Conservation (phyloP, 2,329 filamentous ascomycete genomes). For the Escovopsis sp. region DNA sequence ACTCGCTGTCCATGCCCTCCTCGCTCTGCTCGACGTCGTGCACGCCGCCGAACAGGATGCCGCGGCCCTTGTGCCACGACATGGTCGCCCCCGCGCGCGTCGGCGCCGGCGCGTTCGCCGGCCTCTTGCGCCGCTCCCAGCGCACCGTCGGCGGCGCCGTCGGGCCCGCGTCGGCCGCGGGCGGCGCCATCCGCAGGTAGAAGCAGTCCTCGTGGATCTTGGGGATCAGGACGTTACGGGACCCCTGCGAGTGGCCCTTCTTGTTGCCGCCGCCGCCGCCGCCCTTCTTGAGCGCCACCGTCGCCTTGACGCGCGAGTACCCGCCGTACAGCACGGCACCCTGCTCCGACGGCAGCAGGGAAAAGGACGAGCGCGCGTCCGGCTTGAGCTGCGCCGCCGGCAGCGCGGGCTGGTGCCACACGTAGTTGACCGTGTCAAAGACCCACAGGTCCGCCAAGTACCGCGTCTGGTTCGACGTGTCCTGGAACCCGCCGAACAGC, state of each 20-base stretch:
- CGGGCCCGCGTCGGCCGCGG: slow-evolving; percentile 49
- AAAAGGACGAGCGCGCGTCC: slow-evolving; percentile 82
- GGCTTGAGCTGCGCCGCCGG: slow-evolving; percentile 74
- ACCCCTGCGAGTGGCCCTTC: slow-evolving; percentile 44
- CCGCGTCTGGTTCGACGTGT: slow-evolving; percentile 87
- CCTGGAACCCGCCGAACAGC: slow-evolving; percentile 92
- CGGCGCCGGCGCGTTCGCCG: slow-evolving; percentile 75
- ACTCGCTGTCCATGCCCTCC: slow-evolving; percentile 92
- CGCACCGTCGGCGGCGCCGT: slow-evolving; percentile 57
- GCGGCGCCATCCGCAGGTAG: slow-evolving; percentile 69
- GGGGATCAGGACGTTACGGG: slow-evolving; percentile 65
- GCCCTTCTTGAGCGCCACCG: slow-evolving; percentile 45
- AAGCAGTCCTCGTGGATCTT: slow-evolving; percentile 92
- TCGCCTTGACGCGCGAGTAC: slow-evolving; percentile 79
- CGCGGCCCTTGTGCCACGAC: slow-evolving; percentile 84
- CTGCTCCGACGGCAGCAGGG: slow-evolving; percentile 75
- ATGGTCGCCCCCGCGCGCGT: slow-evolving; percentile 80
- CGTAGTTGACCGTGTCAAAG: slow-evolving; percentile 78
- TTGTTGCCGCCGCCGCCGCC: slow-evolving; percentile 25
- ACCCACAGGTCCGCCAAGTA: slow-evolving; percentile 92
- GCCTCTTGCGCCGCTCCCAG: slow-evolving; percentile 89
- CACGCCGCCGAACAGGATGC: slow-evolving; percentile 87
- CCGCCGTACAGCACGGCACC: slow-evolving; percentile 87
- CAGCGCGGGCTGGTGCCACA: slow-evolving; percentile 65
- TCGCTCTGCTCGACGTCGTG: slow-evolving; percentile 85